Evolutionary conservation across 179 eudicot genomes (phyloP).

Genomic region (Silene noctiflora): DNA sequence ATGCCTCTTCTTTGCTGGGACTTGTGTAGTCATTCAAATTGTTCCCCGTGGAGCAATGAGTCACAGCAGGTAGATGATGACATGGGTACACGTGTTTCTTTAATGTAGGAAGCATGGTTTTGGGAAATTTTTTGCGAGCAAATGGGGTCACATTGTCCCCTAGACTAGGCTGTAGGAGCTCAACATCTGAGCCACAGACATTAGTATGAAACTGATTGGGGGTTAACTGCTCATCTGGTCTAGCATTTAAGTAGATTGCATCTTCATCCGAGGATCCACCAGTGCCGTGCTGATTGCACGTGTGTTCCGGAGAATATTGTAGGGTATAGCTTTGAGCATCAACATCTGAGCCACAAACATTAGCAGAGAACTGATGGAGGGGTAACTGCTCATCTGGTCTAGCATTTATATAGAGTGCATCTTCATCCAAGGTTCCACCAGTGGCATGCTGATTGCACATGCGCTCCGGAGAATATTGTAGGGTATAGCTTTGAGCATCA

Average conservation of each 20-base stretch:
- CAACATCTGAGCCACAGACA: slow-evolving; percentile 8
- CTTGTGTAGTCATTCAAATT: background rate
- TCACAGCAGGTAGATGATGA: background rate
- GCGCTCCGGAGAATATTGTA: slow-evolving; percentile 8
- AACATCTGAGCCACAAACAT: slow-evolving; percentile 8
- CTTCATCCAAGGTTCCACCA: background rate
- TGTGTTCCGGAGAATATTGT: slow-evolving; percentile 11
- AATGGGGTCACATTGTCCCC: slow-evolving; percentile 5
- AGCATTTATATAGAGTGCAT: slow-evolving; percentile 12
- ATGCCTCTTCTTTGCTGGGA: slow-evolving; percentile 14
- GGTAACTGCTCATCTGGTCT: background rate
- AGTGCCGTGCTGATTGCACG: background rate
- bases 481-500: slow-evolving; percentile 2
- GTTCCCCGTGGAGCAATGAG: background rate
- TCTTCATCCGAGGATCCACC: background rate
- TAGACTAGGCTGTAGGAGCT: slow-evolving; percentile 7
- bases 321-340: slow-evolving; percentile 3
- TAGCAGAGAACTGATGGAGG: slow-evolving; percentile 15
- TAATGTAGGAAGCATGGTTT: background rate
- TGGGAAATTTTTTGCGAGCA: background rate
- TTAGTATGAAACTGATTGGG: slow-evolving; percentile 18
- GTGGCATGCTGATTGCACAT: background rate
- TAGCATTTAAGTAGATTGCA: slow-evolving; percentile 9
- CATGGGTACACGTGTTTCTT: slow-evolving; percentile 11
- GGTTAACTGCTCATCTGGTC: background rate